Evolutionary conservation across 148 eudicot genomes (phyloP), one percentile per base, ranked within the genome.

Genomic region (Vaccinium vitisidaea): DNA sequence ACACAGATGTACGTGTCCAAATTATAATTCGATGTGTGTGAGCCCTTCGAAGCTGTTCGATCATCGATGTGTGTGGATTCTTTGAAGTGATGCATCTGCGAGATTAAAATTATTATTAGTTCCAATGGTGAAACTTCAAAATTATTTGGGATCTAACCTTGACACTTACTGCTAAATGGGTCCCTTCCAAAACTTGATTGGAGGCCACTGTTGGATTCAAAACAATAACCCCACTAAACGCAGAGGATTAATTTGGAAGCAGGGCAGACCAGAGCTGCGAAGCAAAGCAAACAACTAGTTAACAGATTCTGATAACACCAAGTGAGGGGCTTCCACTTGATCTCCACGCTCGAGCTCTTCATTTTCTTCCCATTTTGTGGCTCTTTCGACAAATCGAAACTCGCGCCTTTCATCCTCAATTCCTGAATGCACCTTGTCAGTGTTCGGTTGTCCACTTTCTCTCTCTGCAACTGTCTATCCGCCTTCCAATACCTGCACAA

Each of bases 291-390:
- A 80, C 81, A 85, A 11, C 88, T 18, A 48, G 92, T 88, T 0
- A 85, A 69, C 19, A 85, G 32, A 87, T 88, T 80, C 70, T 87
- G 89, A 82, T 83, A 82, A 80, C 87, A 90, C 90, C 89, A 91
- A 65, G 89, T 87, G 8, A 90, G 5, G 0, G 90, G 92, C 86
- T 84, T 90, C 92, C 91, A 91, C 53, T 90, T 91, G 74, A 91
- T 92, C 91, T 95, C 98, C 48, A 95, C 96, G 77, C 98, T 95
- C 0, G 98, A 95, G 83, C 98, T 95, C 80, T 93, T 94, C 94
- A 92, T 84, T 65, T 84, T 89, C 82, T 89, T 92, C 55, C 86
- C 91, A 70, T 43, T 88, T 52, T 77, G 84, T 7, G 93, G 93
- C 84, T 90, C 95, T 61, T 91, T 93, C 1, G 88, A 80, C 89